A percentile compares a stretch with the other conserved stretches of the same genome.
Conservation (phyloP, 148 eudicot genomes). For the Heliosperma pusillum region DNA sequence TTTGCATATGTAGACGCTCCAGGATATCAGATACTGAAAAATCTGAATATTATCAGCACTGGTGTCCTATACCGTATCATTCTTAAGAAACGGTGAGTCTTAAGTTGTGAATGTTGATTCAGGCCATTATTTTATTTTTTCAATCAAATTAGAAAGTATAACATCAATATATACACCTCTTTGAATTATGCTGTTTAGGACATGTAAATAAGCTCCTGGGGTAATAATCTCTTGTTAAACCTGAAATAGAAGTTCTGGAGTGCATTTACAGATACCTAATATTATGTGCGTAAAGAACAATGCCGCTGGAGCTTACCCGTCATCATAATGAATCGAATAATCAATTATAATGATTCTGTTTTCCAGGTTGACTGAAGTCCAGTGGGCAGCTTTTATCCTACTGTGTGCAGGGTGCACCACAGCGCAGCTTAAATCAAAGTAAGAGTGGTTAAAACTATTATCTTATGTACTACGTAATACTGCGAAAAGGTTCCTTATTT, state of each 20-base stretch:
- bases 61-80: conserved; percentile 86
- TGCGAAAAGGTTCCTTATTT: background rate
- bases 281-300: background rate
- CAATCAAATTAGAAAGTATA: no score
- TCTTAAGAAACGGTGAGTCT: conserved; percentile 72
- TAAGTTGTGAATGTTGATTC: no score
- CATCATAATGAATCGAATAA: background rate
- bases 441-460: conserved; percentile 41
- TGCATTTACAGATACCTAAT: background rate
- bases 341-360: background rate
- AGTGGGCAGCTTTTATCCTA: conserved; percentile 97
- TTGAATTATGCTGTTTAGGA: no score
- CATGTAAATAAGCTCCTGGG: no score
- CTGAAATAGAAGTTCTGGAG: background rate
- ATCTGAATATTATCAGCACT: conserved; percentile 88
- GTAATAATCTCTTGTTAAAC: background rate
- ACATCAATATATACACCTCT: no score
- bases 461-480: background rate
- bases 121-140: no score
- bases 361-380: conserved; percentile 86
- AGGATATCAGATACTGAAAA: conserved; percentile 97
- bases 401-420: conserved; percentile 98
- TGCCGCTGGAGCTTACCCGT: background rate
- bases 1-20: conserved; percentile 99
- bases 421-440: conserved; percentile 93